These are phyloP conservation scores for Vitis cinerea DNA, from an alignment of 164 flowering plant genomes.

Conservation along the genomic window DNA sequence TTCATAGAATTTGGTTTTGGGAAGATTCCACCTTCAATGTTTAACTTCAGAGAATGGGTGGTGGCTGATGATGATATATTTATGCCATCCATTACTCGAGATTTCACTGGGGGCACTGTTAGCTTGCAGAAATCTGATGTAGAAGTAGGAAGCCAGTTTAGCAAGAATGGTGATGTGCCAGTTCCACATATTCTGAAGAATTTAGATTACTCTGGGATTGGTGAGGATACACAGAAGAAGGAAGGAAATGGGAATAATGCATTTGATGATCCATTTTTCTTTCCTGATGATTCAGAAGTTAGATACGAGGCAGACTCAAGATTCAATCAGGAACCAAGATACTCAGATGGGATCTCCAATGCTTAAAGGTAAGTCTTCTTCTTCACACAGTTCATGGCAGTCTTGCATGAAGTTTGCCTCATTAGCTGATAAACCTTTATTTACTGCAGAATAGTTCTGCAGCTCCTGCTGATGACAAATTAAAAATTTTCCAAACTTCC, in stretches of 20 bases:
- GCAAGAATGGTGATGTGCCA: conserved; percentile 7
- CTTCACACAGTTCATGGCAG: too few relatives aligned
- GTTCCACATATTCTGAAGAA: conserved; percentile 22
- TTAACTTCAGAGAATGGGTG: conserved; percentile 50
- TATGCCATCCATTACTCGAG: conserved; percentile 1
- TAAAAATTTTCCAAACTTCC: too few relatives aligned
- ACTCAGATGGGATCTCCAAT: neutral
- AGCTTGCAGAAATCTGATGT: conserved; percentile 17
- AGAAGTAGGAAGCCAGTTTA: conserved; percentile 17
- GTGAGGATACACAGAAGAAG: conserved; percentile 16
- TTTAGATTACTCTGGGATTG: conserved; percentile 24
- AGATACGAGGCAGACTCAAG: too few relatives aligned
- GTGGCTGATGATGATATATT: conserved; percentile 18
- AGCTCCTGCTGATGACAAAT: too few relatives aligned
- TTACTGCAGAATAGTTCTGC: too few relatives aligned
- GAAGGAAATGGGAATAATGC: neutral
- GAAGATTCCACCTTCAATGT: conserved; percentile 52
- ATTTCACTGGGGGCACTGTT: conserved; percentile 3
- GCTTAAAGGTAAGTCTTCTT: neutral
- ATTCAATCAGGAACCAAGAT: neutral
- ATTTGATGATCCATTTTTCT: neutral
- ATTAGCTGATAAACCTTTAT: too few relatives aligned
- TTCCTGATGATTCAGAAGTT: neutral
- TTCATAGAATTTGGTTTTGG: conserved; percentile 50
- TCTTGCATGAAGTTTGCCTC: too few relatives aligned